Base-by-base conservation (phyloP, 257 asterid genomes). In the Primulina huaijiensis region DNA sequence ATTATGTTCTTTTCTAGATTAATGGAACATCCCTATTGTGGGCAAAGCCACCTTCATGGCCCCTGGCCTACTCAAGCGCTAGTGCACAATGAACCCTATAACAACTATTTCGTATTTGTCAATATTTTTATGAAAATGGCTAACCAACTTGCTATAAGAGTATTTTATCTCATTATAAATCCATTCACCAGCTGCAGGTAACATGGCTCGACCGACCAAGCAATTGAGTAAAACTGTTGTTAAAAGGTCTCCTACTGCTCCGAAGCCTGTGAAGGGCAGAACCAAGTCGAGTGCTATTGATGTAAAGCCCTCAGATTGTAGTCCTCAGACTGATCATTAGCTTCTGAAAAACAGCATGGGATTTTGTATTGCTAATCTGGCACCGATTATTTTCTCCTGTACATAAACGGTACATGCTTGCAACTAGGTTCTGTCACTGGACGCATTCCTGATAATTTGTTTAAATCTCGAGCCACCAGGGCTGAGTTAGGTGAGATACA, bases 191-290 rank as follows among this genome's bases (percentile, higher is more conserved):
- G 95, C 89, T 76, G 65, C 66, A 65, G 73, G 74, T 69, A 72
- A 60, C 35, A 81, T 77, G 67, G 72, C 82, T 70, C 90, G 78
- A 82, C 74, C 79, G 64, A 73, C 63, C 33, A 79, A 63, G 79
- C 92, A 80, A 74, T 77, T 81, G 23, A 75, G 82, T 70, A 80
- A 63, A 82, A 73, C 73, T 37, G 82, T 79, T 30, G 66, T 72
- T 64, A 87, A 82, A 79, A 82, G 72, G 72, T 80, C 86, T 67
- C 74, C 90, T 40, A 74, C 75, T 43, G 69, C 80, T 29, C 87
- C 80, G 23, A 88, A 86, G 78, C 81, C 81, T 29, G 70, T 62
- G 65, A 82, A 78, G 78, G 81, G 83, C 69, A 83, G 72, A 77
- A 57, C 71, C 71, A 86, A 75, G 70, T 50, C 62, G 63, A 78